phyloP scores from a whole-genome alignment of 2,329 filamentous ascomycete genomes.

The Xylariales sp. region DNA sequence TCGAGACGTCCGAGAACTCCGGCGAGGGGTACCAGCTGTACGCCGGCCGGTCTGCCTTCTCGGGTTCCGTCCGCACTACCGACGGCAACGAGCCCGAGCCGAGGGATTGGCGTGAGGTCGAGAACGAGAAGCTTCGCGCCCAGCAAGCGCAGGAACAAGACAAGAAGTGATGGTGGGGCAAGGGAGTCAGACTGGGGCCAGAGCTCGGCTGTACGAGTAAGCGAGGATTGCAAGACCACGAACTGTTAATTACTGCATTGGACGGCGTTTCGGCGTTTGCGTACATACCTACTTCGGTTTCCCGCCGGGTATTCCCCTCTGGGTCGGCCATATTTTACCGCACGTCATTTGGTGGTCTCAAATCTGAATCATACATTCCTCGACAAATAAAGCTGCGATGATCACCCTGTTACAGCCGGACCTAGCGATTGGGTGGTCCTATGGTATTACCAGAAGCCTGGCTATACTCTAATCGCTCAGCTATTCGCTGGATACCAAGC shows the following conservation, averaged over 20 bases:
- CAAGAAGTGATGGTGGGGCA: conserved; percentile 40
- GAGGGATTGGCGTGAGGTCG: conserved; percentile 71
- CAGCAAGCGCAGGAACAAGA: conserved; percentile 46
- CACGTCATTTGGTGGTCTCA: not conserved
- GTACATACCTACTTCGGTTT: conserved; percentile 30
- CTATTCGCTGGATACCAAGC: not conserved
- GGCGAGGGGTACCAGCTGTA: conserved; percentile 78
- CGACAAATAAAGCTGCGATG: not conserved
- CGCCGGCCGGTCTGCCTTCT: conserved; percentile 78
- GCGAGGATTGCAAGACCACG: not conserved
- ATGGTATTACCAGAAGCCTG: not conserved
- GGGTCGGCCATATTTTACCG: conserved; percentile 9
- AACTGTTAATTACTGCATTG: conserved; percentile 42
- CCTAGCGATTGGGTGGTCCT: not conserved
- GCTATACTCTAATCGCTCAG: not conserved
- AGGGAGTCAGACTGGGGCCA: not conserved
- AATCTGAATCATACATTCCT: not conserved
- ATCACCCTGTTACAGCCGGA: not conserved
- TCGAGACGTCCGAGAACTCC: conserved; percentile 70
- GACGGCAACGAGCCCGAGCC: conserved; percentile 73
- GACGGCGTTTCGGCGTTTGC: conserved; percentile 44
- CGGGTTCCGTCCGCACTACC: conserved; percentile 71
- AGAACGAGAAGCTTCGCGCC: conserved; percentile 70
- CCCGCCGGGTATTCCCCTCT: not conserved
- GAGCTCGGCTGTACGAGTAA: conserved; percentile 22